These are phyloP conservation scores for Gossypium longicalyx DNA, from an alignment of 345 rosid genomes.

Conservation along the genomic window DNA sequence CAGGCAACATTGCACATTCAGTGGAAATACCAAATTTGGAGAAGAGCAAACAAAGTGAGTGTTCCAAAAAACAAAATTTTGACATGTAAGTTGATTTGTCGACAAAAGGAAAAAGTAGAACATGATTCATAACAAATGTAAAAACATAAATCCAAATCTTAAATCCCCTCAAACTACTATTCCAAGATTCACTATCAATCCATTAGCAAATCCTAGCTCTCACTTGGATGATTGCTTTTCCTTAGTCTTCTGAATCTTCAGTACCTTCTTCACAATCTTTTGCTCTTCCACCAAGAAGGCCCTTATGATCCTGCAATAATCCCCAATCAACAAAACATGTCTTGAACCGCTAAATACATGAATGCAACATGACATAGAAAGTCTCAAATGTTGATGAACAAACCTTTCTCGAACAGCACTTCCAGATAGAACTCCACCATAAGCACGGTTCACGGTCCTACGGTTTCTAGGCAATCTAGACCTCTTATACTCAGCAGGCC, in stretches of 20 bases:
- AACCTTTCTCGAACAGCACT: conserved; percentile 89
- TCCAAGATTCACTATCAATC: not conserved
- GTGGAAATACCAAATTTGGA: not conserved
- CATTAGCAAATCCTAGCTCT: conserved; percentile 13
- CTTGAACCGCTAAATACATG: not conserved
- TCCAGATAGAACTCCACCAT: conserved; percentile 80
- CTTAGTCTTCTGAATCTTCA: conserved; percentile 19
- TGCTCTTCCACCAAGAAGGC: conserved; percentile 82
- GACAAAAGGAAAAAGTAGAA: not conserved
- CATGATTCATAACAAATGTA: not conserved
- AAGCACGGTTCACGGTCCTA: conserved; percentile 84
- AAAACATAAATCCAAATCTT: not conserved
- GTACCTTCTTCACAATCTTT: conserved; percentile 59
- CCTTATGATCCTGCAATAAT: conserved; percentile 50
- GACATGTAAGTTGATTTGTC: conserved; percentile 1
- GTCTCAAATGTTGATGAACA: not conserved
- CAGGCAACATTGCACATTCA: not conserved
- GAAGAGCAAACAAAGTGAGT: not conserved
- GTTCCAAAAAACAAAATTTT: conserved; percentile 8
- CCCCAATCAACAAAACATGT: not conserved
- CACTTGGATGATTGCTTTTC: conserved; percentile 15
- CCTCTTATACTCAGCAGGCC: conserved; percentile 87
- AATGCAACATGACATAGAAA: no score
- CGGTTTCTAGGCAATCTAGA: conserved; percentile 70
- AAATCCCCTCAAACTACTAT: not conserved